Conservation (phyloP, 139 green algal genomes). For the Asterochloris erici region DNA sequence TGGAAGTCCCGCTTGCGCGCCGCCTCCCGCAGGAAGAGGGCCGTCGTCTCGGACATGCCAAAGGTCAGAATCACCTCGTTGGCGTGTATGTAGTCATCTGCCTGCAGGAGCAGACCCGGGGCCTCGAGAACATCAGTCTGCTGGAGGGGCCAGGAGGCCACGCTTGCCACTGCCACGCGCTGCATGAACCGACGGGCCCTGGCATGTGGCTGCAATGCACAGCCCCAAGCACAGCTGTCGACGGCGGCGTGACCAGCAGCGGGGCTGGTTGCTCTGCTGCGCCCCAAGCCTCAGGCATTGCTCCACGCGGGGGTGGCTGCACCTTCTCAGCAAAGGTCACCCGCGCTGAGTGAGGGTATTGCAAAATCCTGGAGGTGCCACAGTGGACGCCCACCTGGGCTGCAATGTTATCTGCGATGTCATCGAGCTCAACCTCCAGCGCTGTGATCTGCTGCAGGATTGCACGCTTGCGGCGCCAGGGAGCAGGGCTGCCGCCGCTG, state of each 20-base stretch:
- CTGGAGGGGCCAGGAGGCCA: too few species aligned
- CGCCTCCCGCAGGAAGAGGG: constrained; percentile 82
- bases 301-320: too few species aligned
- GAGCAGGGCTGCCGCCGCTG: not conserved
- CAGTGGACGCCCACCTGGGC: constrained; percentile 19
- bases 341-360: not conserved
- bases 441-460: constrained; percentile 95
- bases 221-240: too few species aligned
- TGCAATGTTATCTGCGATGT: constrained; percentile 78
- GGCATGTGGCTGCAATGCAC: too few species aligned
- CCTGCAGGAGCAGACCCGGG: constrained; percentile 49
- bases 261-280: too few species aligned
- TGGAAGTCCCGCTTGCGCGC: constrained; percentile 90
- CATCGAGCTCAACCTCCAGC: constrained; percentile 90
- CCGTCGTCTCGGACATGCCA: constrained; percentile 71
- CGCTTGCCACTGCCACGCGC: too few species aligned
- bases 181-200: too few species aligned
- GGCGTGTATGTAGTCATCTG: constrained; percentile 89
- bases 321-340: not conserved
- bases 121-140: too few species aligned
- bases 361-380: not conserved
- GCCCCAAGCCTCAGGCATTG: too few species aligned
- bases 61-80: constrained; percentile 90
- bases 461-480: constrained; percentile 60
- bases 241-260: too few species aligned